Conservation (phyloP, 2,329 filamentous ascomycete species). For the Cytospora chrysosperma region DNA sequence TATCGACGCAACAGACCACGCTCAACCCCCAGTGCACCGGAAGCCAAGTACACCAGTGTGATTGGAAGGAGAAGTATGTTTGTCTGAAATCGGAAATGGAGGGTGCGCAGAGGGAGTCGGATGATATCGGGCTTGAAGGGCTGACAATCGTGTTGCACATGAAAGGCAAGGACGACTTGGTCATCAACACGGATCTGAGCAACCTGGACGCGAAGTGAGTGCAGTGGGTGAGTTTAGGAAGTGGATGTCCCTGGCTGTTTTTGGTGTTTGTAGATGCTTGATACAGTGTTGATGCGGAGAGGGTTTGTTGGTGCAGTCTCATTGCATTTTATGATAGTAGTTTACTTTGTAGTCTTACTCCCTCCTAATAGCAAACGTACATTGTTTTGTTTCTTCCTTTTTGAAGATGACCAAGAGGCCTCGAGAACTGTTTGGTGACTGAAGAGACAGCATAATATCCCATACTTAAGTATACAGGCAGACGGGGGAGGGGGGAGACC, state of each 20-base stretch:
- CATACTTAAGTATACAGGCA: background rate
- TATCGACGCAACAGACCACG: background rate
- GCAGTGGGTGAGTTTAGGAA: too few relatives aligned
- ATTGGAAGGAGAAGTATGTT: conserved; percentile 44
- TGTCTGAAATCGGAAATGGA: conserved; percentile 41
- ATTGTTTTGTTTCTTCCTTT: background rate
- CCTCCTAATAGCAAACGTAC: background rate
- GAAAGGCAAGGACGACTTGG: conserved; percentile 48
- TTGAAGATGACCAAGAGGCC: background rate
- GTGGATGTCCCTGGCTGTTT: background rate
- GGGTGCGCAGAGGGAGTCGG: conserved; percentile 23
- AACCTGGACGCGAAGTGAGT: conserved; percentile 7
- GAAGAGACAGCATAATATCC: background rate
- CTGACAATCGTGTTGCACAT: conserved; percentile 53
- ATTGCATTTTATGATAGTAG: background rate
- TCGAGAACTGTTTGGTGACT: background rate
- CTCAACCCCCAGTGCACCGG: background rate
- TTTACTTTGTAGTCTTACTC: conserved; percentile 1
- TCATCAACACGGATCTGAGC: conserved; percentile 50
- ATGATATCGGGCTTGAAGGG: conserved; percentile 45
- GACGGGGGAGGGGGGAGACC: background rate
- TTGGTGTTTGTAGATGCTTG: background rate
- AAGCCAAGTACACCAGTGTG: conserved; percentile 39
- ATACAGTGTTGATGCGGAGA: background rate
- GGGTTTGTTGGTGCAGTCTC: background rate